Conservation (phyloP, 805 yeast genomes). For the Saccharomycopsis sp. region DNA sequence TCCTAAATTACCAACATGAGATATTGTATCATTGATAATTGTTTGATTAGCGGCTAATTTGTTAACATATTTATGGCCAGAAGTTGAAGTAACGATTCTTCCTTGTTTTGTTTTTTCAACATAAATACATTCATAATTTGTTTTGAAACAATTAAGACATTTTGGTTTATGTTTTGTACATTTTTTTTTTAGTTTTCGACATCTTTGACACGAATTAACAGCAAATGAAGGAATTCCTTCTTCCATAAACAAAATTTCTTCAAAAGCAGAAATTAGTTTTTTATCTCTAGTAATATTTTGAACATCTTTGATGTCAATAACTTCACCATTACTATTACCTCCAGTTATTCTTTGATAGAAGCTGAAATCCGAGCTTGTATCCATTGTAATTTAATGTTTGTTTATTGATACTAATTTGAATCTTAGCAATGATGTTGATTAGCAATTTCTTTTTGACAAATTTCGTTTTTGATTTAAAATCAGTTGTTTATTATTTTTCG, state of each 20-base stretch:
- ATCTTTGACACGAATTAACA: constrained; percentile 22
- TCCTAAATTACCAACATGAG: constrained; percentile 10
- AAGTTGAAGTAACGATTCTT: constrained; percentile 5
- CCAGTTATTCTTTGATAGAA: too few species aligned
- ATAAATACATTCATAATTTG: constrained; percentile 26
- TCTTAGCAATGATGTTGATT: too few species aligned
- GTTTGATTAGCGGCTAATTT: constrained; percentile 4
- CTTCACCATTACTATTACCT: too few species aligned
- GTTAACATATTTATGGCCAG: constrained; percentile 11
- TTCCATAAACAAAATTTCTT: constrained; percentile 5
- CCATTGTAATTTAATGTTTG: too few species aligned
- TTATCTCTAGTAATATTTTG: constrained; percentile 14
- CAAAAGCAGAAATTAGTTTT: constrained; percentile 10
- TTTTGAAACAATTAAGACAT: constrained; percentile 38
- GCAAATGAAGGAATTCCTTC: constrained; percentile 13
- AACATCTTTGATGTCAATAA: constrained; percentile 14
- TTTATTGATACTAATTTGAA: too few species aligned
- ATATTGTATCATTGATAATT: constrained; percentile 10
- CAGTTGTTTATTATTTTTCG: too few species aligned
- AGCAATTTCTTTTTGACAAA: too few species aligned
- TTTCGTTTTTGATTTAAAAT: too few species aligned
- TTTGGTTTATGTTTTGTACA: constrained; percentile 42
- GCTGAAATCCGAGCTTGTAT: too few species aligned
- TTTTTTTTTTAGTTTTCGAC: constrained; percentile 31
- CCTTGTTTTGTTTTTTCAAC: constrained; percentile 19